phyloP scores from a whole-genome alignment of 1,284 basidiomycete genomes.

The Cerrena zonata region DNA sequence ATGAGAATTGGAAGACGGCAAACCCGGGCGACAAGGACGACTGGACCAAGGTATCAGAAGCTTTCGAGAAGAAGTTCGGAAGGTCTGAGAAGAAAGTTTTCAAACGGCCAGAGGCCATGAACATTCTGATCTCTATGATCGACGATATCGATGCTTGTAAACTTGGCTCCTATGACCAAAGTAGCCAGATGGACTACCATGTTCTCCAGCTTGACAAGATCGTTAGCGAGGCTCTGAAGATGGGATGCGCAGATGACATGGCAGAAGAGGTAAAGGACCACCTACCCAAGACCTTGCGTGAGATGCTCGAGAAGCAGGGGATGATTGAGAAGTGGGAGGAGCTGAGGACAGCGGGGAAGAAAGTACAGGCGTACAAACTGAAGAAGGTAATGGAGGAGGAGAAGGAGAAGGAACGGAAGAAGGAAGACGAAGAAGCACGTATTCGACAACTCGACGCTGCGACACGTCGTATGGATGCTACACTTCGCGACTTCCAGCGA shows the following conservation, averaged over 20 bases:
- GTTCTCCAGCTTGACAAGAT: background rate
- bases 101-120: background rate
- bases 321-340: constrained; percentile 5
- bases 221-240: background rate
- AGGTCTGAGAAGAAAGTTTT: background rate
- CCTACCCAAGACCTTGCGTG: background rate
- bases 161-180: background rate
- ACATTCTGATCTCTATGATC: background rate
- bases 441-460: background rate
- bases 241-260: background rate
- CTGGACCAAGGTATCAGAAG: background rate
- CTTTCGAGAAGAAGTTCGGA: constrained; percentile 1
- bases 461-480: background rate
- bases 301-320: background rate
- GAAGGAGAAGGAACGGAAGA: background rate
- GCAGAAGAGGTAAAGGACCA: background rate
- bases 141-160: background rate
- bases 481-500: background rate
- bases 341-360: background rate
- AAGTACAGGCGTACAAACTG: background rate
- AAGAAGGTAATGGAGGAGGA: constrained; percentile 4
- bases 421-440: background rate
- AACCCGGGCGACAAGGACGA: background rate
- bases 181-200: background rate
- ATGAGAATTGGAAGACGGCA: background rate